Base-by-base conservation (phyloP, 106 monocot species). In the Allium sativum region DNA sequence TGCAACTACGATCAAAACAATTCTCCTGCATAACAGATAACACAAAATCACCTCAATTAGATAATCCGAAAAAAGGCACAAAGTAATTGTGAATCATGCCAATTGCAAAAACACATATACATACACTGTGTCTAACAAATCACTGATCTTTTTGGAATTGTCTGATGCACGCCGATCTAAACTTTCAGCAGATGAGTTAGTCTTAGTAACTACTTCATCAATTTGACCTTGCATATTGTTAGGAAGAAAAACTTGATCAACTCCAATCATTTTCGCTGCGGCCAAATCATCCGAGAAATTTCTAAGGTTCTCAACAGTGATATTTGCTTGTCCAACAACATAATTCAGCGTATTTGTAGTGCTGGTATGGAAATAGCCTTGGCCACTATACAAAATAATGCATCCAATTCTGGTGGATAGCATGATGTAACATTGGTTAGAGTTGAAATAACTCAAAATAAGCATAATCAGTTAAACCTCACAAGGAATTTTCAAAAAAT, bases 341-440 rank as follows among this genome's bases (percentile, higher is more conserved):
- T 72, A 98, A 40, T 85, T 73, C 70, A 98, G 19, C 52, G 85
- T 91, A 12, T 52, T 67, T 13, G 77, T 70, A 3, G 82, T 88
- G 76, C 80, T 98, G 14, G 15, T 18, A 58, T 98, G 82, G 56
- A 98, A 88, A 56, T 79, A 85, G n/a, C 81, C 91, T 69, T 98
- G 91, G 3, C 87, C 87, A 45, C 16, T 70, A 58, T 92, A 92
- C 69, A 98, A 62, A 55, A 88, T 52, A 12, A 77, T 60, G 58
- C 82, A 82, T 62, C 91, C 91, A 53, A 78, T 47, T 15, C 98
- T 98, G 15, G 3, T 15, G 43, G n/a, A 52, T 64, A 48, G 9
- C 51, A 64, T 52, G 10, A 31, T 55, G 18, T 31, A 31, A 31
- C 31, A 31, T 31, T 31, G 31, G 31, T 31, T 31, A 31, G 31